Conservation (phyloP, 495 filamentous ascomycete genomes). For the Geoglossum glabrum region DNA sequence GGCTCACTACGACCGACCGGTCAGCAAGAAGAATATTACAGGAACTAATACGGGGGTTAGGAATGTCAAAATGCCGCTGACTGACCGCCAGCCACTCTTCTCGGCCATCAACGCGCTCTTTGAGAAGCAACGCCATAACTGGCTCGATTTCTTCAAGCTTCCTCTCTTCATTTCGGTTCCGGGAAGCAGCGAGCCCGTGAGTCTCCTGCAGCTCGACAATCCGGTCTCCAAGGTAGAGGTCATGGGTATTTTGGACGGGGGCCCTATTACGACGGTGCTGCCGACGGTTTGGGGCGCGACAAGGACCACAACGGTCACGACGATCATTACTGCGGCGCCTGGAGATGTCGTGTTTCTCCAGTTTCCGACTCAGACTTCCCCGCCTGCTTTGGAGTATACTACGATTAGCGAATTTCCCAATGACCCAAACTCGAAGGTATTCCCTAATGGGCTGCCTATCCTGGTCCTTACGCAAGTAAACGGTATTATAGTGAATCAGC, state of each 20-base stretch:
- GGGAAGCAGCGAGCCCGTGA: neutral
- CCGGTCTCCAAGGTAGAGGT: neutral
- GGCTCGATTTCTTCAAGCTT: neutral
- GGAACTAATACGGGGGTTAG: neutral
- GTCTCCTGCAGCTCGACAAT: neutral
- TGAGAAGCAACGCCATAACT: neutral
- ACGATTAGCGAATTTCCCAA: neutral
- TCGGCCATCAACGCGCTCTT: neutral
- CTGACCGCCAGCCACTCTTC: neutral
- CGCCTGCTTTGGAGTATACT: neutral
- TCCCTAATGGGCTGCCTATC: neutral
- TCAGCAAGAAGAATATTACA: neutral
- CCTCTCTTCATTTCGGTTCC: neutral
- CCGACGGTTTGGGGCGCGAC: neutral
- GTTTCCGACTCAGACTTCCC: neutral
- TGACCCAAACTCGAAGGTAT: neutral
- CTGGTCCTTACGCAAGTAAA: neutral
- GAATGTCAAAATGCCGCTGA: neutral
- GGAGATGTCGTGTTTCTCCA: neutral
- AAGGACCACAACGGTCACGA: neutral
- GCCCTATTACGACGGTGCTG: neutral
- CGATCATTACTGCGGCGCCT: neutral
- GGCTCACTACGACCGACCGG: neutral
- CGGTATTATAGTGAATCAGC: neutral
- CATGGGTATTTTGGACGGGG: neutral